These are phyloP conservation scores for Penicillium crystallinum DNA, from an alignment of 495 filamentous ascomycete genomes.

Conservation along the genomic window DNA sequence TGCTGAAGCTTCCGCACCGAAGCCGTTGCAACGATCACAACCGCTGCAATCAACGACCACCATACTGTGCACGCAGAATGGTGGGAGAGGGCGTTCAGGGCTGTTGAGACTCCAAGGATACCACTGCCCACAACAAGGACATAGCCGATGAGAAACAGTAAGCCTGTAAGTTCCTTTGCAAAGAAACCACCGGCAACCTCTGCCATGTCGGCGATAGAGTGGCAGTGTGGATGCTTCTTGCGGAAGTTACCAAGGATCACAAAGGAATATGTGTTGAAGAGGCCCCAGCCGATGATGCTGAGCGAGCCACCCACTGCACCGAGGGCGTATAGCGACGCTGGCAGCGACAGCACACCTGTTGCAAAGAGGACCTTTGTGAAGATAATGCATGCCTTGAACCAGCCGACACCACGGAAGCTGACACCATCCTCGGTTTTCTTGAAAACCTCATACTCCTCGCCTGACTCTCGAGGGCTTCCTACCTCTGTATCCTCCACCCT, in stretches of 20 bases:
- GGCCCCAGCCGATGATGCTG: slow-evolving; percentile 51
- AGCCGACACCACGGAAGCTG: slow-evolving; percentile 50
- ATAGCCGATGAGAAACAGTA: slow-evolving; percentile 43
- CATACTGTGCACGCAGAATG: slow-evolving; percentile 47
- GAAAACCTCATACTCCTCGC: slow-evolving; percentile 44
- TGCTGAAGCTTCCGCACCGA: slow-evolving; percentile 33
- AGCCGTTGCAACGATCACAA: slow-evolving; percentile 54
- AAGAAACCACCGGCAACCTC: slow-evolving; percentile 55
- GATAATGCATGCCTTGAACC: slow-evolving; percentile 48
- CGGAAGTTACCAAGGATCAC: slow-evolving; percentile 32
- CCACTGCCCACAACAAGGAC: slow-evolving; percentile 41
- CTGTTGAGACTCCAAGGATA: slow-evolving; percentile 46
- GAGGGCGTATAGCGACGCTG: slow-evolving; percentile 52
- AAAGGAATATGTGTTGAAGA: slow-evolving; percentile 50
- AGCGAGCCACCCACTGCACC: slow-evolving; percentile 55
- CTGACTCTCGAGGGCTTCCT: slow-evolving; percentile 4
- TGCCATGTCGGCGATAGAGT: slow-evolving; percentile 62
- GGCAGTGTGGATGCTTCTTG: slow-evolving; percentile 30
- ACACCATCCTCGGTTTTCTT: slow-evolving; percentile 43
- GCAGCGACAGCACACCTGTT: slow-evolving; percentile 57
- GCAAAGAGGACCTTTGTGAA: slow-evolving; percentile 51
- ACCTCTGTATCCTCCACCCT: not conserved
- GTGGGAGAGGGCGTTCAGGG: slow-evolving; percentile 44
- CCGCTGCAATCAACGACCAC: slow-evolving; percentile 43
- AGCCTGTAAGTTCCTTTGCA: slow-evolving; percentile 36